Percentiles rank a stretch among this genome's conserved stretches.
phyloP scores from a whole-genome alignment of 129 eudicot species.

The Helianthus annuus region DNA sequence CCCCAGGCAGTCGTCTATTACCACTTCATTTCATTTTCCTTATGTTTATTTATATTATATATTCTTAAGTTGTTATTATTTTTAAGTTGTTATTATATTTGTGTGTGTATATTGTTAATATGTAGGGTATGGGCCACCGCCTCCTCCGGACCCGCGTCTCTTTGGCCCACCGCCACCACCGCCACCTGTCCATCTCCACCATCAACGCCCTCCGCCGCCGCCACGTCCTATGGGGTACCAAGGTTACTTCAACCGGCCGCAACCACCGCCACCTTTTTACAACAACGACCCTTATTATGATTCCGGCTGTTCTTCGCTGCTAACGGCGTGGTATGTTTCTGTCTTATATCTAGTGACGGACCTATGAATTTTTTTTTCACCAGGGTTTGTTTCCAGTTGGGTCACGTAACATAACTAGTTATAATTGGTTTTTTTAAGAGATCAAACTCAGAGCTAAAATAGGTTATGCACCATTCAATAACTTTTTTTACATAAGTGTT shows the following conservation, averaged over 20 bases:
- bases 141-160: constrained; percentile 4
- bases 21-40: neutral
- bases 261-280: constrained; percentile 8
- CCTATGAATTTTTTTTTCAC: too few species aligned
- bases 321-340: constrained; percentile 14
- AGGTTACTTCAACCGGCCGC: constrained; percentile 27
- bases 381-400: too few species aligned
- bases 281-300: constrained; percentile 17
- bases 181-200: constrained; percentile 15
- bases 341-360: neutral
- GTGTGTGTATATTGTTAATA: too few species aligned
- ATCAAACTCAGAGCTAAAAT: too few species aligned
- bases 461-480: too few species aligned
- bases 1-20: constrained; percentile 10
- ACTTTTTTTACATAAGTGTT: too few species aligned
- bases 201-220: constrained; percentile 14
- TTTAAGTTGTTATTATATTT: too few species aligned
- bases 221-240: constrained; percentile 17
- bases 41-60: neutral
- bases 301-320: constrained; percentile 16
- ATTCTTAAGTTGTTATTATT: too few species aligned
- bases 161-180: constrained; percentile 24
- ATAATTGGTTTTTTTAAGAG: too few species aligned
- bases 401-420: too few species aligned
- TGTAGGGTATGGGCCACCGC: constrained; percentile 18